Percentiles rank a stretch among this genome's conserved stretches.
Evolutionary conservation across 176 grass and related monocot species (phyloP).

Genomic region (Eragrostis nindensis): DNA sequence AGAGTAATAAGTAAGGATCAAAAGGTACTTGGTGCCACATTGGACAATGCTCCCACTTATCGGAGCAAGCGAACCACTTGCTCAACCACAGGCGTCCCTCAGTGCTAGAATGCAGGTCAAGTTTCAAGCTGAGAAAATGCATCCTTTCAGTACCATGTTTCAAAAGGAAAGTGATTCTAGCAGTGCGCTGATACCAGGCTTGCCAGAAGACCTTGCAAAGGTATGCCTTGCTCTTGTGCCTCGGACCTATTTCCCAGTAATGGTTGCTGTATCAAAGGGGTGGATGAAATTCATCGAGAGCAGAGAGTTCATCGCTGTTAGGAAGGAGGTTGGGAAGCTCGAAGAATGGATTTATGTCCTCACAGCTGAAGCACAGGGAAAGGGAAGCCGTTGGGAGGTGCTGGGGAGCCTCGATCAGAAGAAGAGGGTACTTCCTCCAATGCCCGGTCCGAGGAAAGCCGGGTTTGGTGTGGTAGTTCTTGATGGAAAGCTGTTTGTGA

Average conservation of each 20-base stretch:
- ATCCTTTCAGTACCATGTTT: conserved; percentile 16
- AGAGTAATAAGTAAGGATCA: neutral
- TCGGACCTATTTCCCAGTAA: conserved; percentile 43
- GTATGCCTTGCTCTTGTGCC: conserved; percentile 64
- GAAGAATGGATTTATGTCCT: conserved; percentile 74
- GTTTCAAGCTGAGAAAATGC: conserved; percentile 1
- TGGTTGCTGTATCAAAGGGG: conserved; percentile 68
- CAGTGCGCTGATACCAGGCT: conserved; percentile 55
- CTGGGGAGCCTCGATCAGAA: conserved; percentile 39
- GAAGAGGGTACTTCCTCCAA: conserved; percentile 58
- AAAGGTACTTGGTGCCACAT: neutral
- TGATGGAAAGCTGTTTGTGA: conserved; percentile 61
- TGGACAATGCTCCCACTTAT: conserved; percentile 41
- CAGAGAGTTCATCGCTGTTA: conserved; percentile 59
- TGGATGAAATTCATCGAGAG: conserved; percentile 73
- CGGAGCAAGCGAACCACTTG: neutral
- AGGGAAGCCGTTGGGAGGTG: conserved; percentile 60
- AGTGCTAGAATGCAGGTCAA: conserved; percentile 3
- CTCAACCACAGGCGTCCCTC: conserved; percentile 23
- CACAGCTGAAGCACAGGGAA: conserved; percentile 35
- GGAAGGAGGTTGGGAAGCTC: conserved; percentile 53
- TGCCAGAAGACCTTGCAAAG: conserved; percentile 78
- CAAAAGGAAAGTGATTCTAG: conserved; percentile 30
- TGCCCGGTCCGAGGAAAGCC: conserved; percentile 53
- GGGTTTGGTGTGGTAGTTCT: conserved; percentile 72